Evolutionary conservation across 164 flowering plant species (phyloP).

Genomic region (Nymphaea thermarum): DNA sequence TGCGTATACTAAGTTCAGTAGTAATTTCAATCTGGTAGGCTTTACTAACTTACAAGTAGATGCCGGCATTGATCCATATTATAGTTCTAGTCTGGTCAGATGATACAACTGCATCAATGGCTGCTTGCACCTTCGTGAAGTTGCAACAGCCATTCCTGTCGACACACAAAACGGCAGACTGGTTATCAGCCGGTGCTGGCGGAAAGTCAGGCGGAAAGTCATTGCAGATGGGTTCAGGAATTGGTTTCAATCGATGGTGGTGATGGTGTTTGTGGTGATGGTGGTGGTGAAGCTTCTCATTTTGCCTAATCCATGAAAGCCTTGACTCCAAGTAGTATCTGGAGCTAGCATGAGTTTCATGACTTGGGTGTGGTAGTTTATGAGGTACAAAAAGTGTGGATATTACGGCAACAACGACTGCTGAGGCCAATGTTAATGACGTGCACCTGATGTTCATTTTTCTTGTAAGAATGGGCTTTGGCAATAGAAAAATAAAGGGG

Average conservation of each 20-base stretch:
- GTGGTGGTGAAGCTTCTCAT: conserved; percentile 1
- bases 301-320: too few relatives aligned
- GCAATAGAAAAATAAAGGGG: too few relatives aligned
- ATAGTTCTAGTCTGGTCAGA: conserved; percentile 48
- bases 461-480: too few relatives aligned
- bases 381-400: too few relatives aligned
- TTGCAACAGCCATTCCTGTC: conserved; percentile 85
- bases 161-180: conserved; percentile 50
- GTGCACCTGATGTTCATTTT: too few relatives aligned
- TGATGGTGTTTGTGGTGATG: conserved; percentile 10
- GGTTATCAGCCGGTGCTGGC: conserved; percentile 54
- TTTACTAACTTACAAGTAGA: conserved; percentile 50
- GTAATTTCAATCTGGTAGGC: too few relatives aligned
- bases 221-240: conserved; percentile 34
- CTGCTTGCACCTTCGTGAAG: conserved; percentile 79
- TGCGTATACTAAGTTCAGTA: too few relatives aligned
- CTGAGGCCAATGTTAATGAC: too few relatives aligned
- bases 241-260: conserved; percentile 17
- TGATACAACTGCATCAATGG: conserved; percentile 49
- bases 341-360: too few relatives aligned
- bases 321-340: too few relatives aligned
- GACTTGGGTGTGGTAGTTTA: too few relatives aligned
- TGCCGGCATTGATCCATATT: conserved; percentile 74
- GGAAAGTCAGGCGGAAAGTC: conserved; percentile 43
- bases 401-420: too few relatives aligned